These are phyloP conservation scores for Rhodomyrtus psidioides DNA, from an alignment of 441 rosid genomes.

Conservation along the genomic window DNA sequence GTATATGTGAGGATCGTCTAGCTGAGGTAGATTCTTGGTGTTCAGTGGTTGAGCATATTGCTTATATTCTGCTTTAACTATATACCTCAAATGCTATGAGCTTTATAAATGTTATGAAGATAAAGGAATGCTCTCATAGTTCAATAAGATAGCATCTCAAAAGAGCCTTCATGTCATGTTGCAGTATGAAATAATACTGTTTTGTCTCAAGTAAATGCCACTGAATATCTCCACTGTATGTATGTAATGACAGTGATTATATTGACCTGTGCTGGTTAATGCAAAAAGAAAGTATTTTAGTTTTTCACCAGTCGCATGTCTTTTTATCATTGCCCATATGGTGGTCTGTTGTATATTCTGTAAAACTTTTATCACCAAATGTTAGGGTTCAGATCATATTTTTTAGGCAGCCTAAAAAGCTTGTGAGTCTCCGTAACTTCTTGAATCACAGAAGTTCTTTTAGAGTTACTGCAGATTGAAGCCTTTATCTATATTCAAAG, in stretches of 20 bases:
- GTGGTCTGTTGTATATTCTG: not conserved
- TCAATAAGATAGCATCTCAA: not conserved
- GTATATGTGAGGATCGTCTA: constrained; percentile 98
- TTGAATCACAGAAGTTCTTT: not conserved
- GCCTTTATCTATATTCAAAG: not conserved
- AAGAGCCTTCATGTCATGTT: not conserved
- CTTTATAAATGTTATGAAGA: not conserved
- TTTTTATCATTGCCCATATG: not conserved
- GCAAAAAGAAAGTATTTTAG: not conserved
- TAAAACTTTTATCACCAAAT: not conserved
- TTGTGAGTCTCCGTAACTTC: not conserved
- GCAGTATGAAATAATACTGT: not conserved
- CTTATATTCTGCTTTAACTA: not conserved
- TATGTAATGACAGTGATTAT: not conserved
- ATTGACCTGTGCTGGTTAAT: not conserved
- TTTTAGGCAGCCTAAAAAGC: not conserved
- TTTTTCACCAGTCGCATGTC: not conserved
- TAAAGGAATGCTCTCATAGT: not conserved
- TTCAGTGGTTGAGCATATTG: not conserved
- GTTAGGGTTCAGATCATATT: not conserved
- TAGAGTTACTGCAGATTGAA: not conserved
- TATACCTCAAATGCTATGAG: not conserved
- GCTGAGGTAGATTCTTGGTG: constrained; percentile 66
- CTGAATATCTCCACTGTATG: not conserved
- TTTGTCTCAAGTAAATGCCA: not conserved